Base-by-base conservation (phyloP, 2,329 filamentous ascomycete species). In the Cryphonectria nitschkei region DNA sequence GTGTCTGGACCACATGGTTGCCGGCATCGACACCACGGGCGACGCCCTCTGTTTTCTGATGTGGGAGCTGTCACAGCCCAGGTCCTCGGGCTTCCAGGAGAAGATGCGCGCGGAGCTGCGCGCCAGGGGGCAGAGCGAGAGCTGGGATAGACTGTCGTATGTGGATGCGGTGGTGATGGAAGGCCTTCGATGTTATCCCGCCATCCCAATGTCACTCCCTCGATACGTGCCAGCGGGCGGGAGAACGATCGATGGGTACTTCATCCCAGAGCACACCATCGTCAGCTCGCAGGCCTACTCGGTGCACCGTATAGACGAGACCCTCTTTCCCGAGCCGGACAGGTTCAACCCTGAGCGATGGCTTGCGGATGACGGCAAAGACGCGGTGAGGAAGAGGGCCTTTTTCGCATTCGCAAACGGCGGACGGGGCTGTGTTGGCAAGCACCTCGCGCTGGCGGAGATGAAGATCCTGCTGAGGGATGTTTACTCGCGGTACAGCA, bases 271-370 rank as follows among this genome's bases (percentile, higher is more conserved):
- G 54, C 81, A 82, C 6, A 87, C 87, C 0, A 83, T 89, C 56
- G 88, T 90, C 66, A 89, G 88, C 76, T 86, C 85, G 73, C 89
- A 91, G 78, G 85, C 89, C 0, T 88, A 85, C 76, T 90, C 88
- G 14, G 82, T 89, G 46, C 87, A 91, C 73, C 84, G 86, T 29
- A 81, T 89, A 69, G 86, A 91, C 74, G 78, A 81, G 14, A 85
- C 90, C 69, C 91, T 94, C 1, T 98, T 97, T 78, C 89, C 91
- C 0, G 87, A 94, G 60, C 92, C 94, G 0, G 92, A 97, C 72
- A 81, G 80, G 7, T 98, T 95, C 77, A 85, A 90, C 66, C 95
- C 95, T 0, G 92, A 95, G 70, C 87, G 95, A 75, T 98, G 95
- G 95, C 87, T 97, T 74, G 89, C 86, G 22, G 85, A 87, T 11